Evolutionary conservation across 805 yeast species (phyloP).

Genomic region (Ogataea thermomethanolica): DNA sequence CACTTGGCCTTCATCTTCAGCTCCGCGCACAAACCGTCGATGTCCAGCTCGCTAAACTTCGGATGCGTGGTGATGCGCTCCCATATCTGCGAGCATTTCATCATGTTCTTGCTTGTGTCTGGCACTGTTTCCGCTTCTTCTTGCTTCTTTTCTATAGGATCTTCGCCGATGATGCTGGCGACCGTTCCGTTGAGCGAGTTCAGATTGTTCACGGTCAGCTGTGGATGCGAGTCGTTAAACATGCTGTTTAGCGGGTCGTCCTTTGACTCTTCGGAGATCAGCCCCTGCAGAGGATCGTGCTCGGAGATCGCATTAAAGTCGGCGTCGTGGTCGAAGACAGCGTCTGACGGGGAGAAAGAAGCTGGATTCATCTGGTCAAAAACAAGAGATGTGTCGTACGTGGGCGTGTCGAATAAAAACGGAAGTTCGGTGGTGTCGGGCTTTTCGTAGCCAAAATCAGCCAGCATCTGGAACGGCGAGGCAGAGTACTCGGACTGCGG

Average conservation of each 20-base stretch:
- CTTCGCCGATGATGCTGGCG: conserved; percentile 17
- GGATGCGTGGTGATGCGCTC: conserved; percentile 95
- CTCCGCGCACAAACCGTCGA: conserved; percentile 89
- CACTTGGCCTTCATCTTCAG: conserved; percentile 92
- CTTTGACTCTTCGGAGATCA: conserved; percentile 54
- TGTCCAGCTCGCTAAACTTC: conserved; percentile 86
- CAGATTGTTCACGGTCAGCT: conserved; percentile 21
- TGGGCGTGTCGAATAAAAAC: conserved; percentile 42
- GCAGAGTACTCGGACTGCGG: conserved; percentile 8
- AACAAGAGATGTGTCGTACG: conserved; percentile 54
- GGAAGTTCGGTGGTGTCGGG: conserved; percentile 38
- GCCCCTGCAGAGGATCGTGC: conserved; percentile 21
- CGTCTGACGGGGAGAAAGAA: conserved; percentile 17
- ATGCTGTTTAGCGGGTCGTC: conserved; percentile 49
- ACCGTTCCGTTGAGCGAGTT: conserved; percentile 17
- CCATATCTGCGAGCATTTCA: conserved; percentile 92
- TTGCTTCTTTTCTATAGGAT: conserved; percentile 15
- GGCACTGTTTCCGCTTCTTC: conserved; percentile 53
- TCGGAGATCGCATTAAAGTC: conserved; percentile 11
- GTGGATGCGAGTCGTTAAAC: conserved; percentile 8
- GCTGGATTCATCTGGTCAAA: conserved; percentile 30
- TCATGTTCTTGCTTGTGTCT: conserved; percentile 52
- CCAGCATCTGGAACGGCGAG: conserved; percentile 24
- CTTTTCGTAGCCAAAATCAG: conserved; percentile 13
- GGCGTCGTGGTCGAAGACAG: conserved; percentile 3